Evolutionary conservation across 805 yeast species (phyloP).

Genomic region (Limtongia smithiae): DNA sequence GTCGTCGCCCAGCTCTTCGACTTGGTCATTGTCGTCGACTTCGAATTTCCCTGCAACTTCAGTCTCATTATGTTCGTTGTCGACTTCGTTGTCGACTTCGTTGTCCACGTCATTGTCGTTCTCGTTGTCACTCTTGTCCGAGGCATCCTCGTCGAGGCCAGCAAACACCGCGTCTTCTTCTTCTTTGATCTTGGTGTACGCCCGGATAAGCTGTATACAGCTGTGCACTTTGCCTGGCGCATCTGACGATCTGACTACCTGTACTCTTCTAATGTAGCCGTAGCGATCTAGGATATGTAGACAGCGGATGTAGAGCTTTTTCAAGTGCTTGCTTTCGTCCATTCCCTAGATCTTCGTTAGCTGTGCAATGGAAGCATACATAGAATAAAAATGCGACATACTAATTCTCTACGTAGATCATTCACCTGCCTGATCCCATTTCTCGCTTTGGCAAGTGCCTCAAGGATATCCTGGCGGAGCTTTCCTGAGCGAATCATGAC

Average conservation of each 20-base stretch:
- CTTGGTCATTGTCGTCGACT: conserved; percentile 8
- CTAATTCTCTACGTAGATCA: conserved; percentile 42
- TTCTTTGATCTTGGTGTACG: conserved; percentile 33
- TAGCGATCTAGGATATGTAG: conserved; percentile 32
- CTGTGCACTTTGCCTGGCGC: conserved; percentile 34
- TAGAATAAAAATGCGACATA: not conserved
- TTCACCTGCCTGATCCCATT: conserved; percentile 37
- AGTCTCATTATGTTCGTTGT: conserved; percentile 7
- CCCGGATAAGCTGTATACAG: conserved; percentile 38
- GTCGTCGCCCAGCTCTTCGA: conserved; percentile 12
- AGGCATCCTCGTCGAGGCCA: conserved; percentile 37
- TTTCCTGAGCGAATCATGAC: conserved; percentile 25
- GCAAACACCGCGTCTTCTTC: conserved; percentile 36
- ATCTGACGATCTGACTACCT: conserved; percentile 39
- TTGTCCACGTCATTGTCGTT: conserved; percentile 35
- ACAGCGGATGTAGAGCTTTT: conserved; percentile 29
- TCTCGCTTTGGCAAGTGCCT: conserved; percentile 34
- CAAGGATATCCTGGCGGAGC: conserved; percentile 32
- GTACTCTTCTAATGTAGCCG: conserved; percentile 35
- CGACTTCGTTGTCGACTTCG: conserved; percentile 33
- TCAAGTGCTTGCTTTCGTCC: conserved; percentile 32
- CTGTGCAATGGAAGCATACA: not conserved
- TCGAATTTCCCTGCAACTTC: conserved; percentile 30
- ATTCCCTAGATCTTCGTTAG: conserved; percentile 26
- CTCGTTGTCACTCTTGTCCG: conserved; percentile 38